Evolutionary conservation across 2,329 filamentous ascomycete genomes (phyloP).

Genomic region (Aureobasidium sp.): DNA sequence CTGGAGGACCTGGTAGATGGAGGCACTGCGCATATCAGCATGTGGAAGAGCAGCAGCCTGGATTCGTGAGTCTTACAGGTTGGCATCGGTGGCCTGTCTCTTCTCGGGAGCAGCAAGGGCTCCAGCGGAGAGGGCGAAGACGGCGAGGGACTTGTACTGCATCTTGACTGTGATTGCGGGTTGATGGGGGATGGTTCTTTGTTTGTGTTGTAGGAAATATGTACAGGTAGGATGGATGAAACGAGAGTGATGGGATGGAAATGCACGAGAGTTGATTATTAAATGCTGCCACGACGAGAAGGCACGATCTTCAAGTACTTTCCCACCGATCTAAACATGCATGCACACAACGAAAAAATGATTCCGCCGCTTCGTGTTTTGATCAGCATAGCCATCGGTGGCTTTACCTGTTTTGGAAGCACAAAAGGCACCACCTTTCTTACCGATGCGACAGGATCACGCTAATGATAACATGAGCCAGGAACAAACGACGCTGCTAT

Average conservation of each 20-base stretch:
- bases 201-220: not conserved
- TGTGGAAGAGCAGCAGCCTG: not conserved
- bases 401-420: not conserved
- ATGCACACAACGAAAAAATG: conserved; percentile 4
- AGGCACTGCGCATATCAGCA: conserved; percentile 22
- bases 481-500: not conserved
- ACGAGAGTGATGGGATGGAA: not conserved
- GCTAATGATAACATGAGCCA: conserved; percentile 1
- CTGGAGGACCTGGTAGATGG: conserved; percentile 34
- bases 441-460: not conserved
- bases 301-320: conserved; percentile 1
- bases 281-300: not conserved
- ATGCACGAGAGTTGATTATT: not conserved
- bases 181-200: conserved; percentile 5
- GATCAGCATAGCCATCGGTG: not conserved
- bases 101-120: conserved; percentile 18
- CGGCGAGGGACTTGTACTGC: conserved; percentile 21
- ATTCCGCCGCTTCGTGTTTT: not conserved
- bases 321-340: not conserved
- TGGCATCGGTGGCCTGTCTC: conserved; percentile 12
- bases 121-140: conserved; percentile 19
- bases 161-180: conserved; percentile 15
- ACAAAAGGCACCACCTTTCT: not conserved
- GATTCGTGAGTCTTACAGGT: conserved; percentile 7
- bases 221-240: not conserved